Base-by-base conservation (phyloP, 2,329 filamentous ascomycete species). In the Bimuria novae-zelandiae region DNA sequence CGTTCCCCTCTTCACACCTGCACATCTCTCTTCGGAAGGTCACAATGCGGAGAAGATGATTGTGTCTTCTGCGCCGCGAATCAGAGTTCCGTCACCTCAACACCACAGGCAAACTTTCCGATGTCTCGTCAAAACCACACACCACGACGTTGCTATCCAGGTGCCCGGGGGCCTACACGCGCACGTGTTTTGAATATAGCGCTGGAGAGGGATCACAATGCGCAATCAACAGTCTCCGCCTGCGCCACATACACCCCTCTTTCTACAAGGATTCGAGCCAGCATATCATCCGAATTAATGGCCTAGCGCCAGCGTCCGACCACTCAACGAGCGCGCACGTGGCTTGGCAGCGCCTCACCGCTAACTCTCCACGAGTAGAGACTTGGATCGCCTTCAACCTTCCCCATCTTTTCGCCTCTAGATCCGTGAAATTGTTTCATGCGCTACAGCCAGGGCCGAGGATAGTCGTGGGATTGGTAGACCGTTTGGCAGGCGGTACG, bases 381-480 rank as follows among this genome's bases (percentile, higher is more conserved):
- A 23, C 36, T 25, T 32, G 36, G 23, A 17, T 35, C 8, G 22
- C 16, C 22, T 37, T n/a, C 25, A 17, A 14, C 32, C 19, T 23
- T 39, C 25, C 46, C 36, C 27, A 22, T 16, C 27, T 41, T 49
- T 33, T 40, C 12, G 29, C 29, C 17, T 23, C 42, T 36, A 12
- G 41, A 16, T 44, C 32, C n/a, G 3, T 4, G 12, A n/a, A 27
- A 10, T 5, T 30, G 36, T 49, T 42, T 49, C 47, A 40, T 16
- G n/a, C 29, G 37, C 46, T 14, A 30, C 25, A 27, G 17, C 5
- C 23, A 35, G 19, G 25, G 21, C 10, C 23, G 21, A 8, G 27
- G 14, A 14, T 32, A 17, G 25, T 22, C n/a, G 21, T 40, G 27
- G 14, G 22, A 51, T 45, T 51, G 48, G 48, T 11, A 39, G 48